phyloP scores from a whole-genome alignment of 2,329 filamentous ascomycete species.

The Alternaria sp. region DNA sequence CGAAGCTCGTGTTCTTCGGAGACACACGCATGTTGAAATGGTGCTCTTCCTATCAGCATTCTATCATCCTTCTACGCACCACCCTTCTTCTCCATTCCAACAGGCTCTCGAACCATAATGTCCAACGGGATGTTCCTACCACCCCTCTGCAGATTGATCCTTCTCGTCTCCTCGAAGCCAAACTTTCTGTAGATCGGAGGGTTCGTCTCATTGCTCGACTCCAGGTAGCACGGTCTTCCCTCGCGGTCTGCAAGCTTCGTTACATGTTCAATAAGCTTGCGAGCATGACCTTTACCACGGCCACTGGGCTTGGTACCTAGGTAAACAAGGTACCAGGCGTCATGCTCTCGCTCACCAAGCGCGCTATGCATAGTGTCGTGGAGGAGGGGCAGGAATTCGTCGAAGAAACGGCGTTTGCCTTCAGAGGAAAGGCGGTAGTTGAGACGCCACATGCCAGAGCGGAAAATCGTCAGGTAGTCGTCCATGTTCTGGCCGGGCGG shows the following conservation, averaged over 20 bases:
- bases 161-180: constrained; percentile 73
- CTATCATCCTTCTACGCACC: constrained; percentile 10
- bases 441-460: constrained; percentile 80
- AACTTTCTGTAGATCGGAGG: constrained; percentile 77
- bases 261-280: constrained; percentile 75
- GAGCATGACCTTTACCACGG: constrained; percentile 76
- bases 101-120: constrained; percentile 83
- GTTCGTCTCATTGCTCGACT: constrained; percentile 76
- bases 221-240: constrained; percentile 76
- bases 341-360: constrained; percentile 71
- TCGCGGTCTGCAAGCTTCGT: constrained; percentile 72
- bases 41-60: constrained; percentile 15
- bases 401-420: constrained; percentile 77
- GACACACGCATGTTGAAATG: constrained; percentile 36
- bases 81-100: constrained; percentile 30
- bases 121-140: constrained; percentile 70
- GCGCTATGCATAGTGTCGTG: constrained; percentile 75
- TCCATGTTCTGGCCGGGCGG: constrained; percentile 78
- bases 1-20: constrained; percentile 3
- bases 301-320: constrained; percentile 77
- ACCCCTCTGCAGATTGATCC: constrained; percentile 69
- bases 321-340: constrained; percentile 85
- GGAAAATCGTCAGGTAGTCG: constrained; percentile 74
- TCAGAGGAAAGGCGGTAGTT: constrained; percentile 77
- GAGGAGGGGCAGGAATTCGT: constrained; percentile 78